Evolutionary conservation across 305 asterid genomes (phyloP), one percentile per base, ranked within the genome.

Genomic region (Plantago lanceolata): DNA sequence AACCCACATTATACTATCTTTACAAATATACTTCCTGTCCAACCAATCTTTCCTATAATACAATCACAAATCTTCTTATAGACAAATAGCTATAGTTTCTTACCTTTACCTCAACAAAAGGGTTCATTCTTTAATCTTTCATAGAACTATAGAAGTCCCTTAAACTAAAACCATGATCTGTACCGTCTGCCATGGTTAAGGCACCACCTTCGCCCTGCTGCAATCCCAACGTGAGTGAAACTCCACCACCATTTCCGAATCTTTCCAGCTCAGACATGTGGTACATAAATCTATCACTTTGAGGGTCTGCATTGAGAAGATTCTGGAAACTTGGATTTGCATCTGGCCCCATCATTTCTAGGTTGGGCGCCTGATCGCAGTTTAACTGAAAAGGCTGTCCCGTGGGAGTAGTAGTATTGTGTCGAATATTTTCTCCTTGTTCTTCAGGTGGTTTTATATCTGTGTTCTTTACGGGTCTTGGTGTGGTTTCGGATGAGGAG

Each of bases 141-240:
- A 55, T 55, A 29, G 60, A 55, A 55, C 60, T 55, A 37, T 55
- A 55, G 18, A 55, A 55, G 60, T 55, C 60, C 43, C 60, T 18
- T 55, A 55, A 55, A 28, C 44, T 55, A 72, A 76, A 84, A 59
- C 77, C 77, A 58, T 62, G 79, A 45, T 48, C 77, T 19, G 74
- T 53, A 44, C 70, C 74, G 15, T 81, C 71, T 20, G 78, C 71
- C 80, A 88, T 76, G 3, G 74, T 79, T 33, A 77, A 40, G 58
- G 65, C 53, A 37, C 82, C 77, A 48, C 83, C 91, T 64, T 86
- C 93, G 48, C 92, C 63, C 65, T 82, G 90, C 76, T 87, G 96
- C 78, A 90, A 68, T 43, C 96, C 96, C 61, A 90, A 59, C 6
- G 96, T 84, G 59, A 90, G 81, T 3, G 97, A 87, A 5, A 87